A percentile compares a stretch with the other conserved stretches of the same genome.
These are phyloP conservation scores for Usnea hakonensis DNA, from an alignment of 495 filamentous ascomycete species.

Conservation along the genomic window DNA sequence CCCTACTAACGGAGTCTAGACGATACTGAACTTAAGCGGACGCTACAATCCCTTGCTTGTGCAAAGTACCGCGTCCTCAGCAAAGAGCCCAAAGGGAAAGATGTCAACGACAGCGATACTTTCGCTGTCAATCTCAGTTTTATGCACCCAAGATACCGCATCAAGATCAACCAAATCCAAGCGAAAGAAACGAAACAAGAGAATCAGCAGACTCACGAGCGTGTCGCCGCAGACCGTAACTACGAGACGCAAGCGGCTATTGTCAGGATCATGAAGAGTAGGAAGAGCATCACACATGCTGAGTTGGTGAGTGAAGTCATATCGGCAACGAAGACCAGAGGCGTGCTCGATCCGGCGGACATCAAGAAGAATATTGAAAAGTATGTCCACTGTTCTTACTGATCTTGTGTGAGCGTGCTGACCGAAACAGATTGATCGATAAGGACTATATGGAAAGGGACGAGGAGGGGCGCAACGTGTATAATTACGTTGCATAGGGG, in stretches of 20 bases:
- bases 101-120: conserved; percentile 66
- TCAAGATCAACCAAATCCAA: conserved; percentile 99
- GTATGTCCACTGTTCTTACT: conserved; percentile 40
- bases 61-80: conserved; percentile 76
- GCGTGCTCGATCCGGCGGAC: conserved; percentile 70
- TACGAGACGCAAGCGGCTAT: conserved; percentile 97
- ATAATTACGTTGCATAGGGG: conserved; percentile 72
- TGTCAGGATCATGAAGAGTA: conserved; percentile 92
- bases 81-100: conserved; percentile 78
- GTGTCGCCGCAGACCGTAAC: conserved; percentile 79
- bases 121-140: conserved; percentile 77
- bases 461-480: conserved; percentile 50
- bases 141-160: conserved; percentile 70
- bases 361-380: conserved; percentile 97
- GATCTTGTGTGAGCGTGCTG: neutral
- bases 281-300: conserved; percentile 74
- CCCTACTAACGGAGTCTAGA: conserved; percentile 36
- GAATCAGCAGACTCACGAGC: conserved; percentile 86
- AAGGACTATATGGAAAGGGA: conserved; percentile 90
- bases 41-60: conserved; percentile 88
- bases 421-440: conserved; percentile 64
- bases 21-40: conserved; percentile 73
- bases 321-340: conserved; percentile 74
- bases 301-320: conserved; percentile 84
- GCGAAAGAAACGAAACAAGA: conserved; percentile 87